Evolutionary conservation across 2,329 filamentous ascomycete genomes (phyloP), one percentile per base, ranked within the genome.

Genomic region (Trichoderma afroharzianum): DNA sequence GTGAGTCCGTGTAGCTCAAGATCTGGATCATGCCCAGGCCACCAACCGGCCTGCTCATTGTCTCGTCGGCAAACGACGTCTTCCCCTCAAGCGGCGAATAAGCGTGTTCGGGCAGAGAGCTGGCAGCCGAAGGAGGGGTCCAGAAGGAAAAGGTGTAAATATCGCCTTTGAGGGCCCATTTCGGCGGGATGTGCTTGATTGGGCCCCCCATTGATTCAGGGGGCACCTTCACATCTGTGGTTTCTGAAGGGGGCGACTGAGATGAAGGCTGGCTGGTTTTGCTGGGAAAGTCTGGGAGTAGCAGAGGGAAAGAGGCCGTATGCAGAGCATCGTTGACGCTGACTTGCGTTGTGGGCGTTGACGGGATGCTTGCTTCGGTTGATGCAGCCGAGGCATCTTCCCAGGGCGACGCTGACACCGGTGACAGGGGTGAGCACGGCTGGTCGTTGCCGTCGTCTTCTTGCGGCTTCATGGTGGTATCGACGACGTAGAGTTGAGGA

Each of bases 1-100:
- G 86, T 4, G 82, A 85, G 24, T 86, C 81, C 1, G 77, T 79
- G 75, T 88, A 88, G 9, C 86, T 82, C 33, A 88, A 80, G 68
- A 88, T 76, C 77, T 87, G 85, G 18, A 87, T 78, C 79, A 85
- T 84, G 73, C 82, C 80, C 7, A 87, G 72, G 0, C 86, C 85
- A 18, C 85, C 85, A 18, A 81, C 73, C 6, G 82, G 80, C 36
- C 78, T 76, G n/a, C 80, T 79, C 1, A 76, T 74, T 0, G 74
- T 58, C 68, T 71, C 6, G 64, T 71, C 73, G 43, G 83, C 81
- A 71, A 82, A 87, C 0, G 73, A 39, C 0, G 85, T 85, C 0
- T 73, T 71, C 6, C 77, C 81, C 75, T 88, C 86, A 11, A 87
- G 82, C 3, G 85, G 83, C 0, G 84, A 84, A 76, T 84, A 87